Evolutionary conservation across 176 grass and related monocot genomes (phyloP), one percentile per base, ranked within the genome.

Genomic region (Carex littledalei): DNA sequence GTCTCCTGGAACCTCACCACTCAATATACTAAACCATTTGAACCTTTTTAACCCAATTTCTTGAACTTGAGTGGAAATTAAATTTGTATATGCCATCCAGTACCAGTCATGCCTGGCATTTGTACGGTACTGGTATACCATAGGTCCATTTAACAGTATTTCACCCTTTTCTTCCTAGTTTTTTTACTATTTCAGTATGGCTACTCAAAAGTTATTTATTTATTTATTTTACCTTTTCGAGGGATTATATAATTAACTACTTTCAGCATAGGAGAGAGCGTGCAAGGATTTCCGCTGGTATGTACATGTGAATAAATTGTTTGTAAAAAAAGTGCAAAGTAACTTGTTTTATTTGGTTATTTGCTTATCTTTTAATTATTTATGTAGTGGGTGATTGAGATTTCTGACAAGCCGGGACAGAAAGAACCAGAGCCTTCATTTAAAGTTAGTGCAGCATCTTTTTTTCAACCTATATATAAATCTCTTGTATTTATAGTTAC

Each of bases 191-290:
- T 77, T 55, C 12, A 55, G 73, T 77, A 32, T 55, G 73, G n/a
- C 15, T 77, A 31, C 8, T 81, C 8, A 63, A 26, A 13, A 55
- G 9, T 81, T 41, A 4, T 43, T 20, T 54, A 15, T 43, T 20
- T 54, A 15, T 78, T 56, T 81, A 18, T 67, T 39, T 93, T 94
- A 89, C 94, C 88, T 94, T 89, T 98, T 93, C 76, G 95, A 98
- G 95, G 91, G 89, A 92, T 92, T 93, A n/a, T 91, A 86, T 47
- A 72, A 92, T 83, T 83, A 49, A 89, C 78, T 89, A 47, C 76
- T 91, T 85, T 92, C 95, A 98, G 95, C 91, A 94, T 98, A 83
- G 93, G 95, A 86, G 91, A 94, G 91, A 98, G 95, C 84, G 92
- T 92, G 69, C 91, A 98, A 84, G 80, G 90, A 82, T 88, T 90